Conservation (phyloP, 2,329 filamentous ascomycete species). For the Ophiosphaerella herpotricha region DNA sequence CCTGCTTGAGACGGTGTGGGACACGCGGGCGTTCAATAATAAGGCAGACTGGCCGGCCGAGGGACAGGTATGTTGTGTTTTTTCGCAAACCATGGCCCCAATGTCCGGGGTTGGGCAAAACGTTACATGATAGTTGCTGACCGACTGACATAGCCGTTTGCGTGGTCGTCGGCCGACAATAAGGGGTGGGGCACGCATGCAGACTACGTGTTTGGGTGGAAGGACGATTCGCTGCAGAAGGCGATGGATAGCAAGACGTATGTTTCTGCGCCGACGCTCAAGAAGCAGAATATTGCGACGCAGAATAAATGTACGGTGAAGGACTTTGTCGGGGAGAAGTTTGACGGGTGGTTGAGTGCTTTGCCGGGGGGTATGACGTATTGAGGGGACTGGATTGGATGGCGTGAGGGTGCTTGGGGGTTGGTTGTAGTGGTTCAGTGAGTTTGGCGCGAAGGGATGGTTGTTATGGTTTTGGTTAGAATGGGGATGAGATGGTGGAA, state of each 20-base stretch:
- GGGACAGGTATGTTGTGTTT: conserved; percentile 17
- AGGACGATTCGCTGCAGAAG: conserved; percentile 35
- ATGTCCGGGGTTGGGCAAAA: too few relatives aligned
- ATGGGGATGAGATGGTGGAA: too few relatives aligned
- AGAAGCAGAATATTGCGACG: conserved; percentile 39
- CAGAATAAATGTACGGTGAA: conserved; percentile 41
- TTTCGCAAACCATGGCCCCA: too few relatives aligned
- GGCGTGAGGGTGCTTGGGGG: neutral
- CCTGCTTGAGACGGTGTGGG: conserved; percentile 41
- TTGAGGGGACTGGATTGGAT: neutral
- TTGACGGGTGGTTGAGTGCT: conserved; percentile 36
- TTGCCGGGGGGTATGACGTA: conserved; percentile 11
- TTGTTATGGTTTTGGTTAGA: neutral
- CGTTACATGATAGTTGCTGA: too few relatives aligned
- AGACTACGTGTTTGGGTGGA: conserved; percentile 42
- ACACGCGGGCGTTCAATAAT: conserved; percentile 38
- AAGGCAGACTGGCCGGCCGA: conserved; percentile 39
- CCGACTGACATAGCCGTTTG: conserved; percentile 20
- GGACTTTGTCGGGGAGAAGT: conserved; percentile 37
- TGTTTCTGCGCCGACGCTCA: conserved; percentile 33
- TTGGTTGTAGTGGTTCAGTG: neutral
- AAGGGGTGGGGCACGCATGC: conserved; percentile 36
- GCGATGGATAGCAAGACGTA: conserved; percentile 37
- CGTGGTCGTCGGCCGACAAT: conserved; percentile 36
- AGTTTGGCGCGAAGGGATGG: neutral